Percentiles rank a stretch among this genome's conserved stretches.
phyloP scores from a whole-genome alignment of 2,329 filamentous ascomycete genomes.

The Paracoccidioides lutzii region DNA sequence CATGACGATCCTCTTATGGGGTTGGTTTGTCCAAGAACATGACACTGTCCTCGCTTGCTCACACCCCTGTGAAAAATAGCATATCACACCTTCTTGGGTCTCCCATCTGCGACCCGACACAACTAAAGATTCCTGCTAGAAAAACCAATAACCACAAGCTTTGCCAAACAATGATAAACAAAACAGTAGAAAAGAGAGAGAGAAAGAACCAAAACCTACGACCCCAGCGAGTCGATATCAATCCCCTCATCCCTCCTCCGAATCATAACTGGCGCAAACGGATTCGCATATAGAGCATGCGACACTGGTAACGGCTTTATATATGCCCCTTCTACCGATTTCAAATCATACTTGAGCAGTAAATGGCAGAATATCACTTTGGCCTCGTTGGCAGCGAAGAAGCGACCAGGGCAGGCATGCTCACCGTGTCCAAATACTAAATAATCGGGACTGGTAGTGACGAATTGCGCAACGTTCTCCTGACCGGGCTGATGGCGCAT shows the following conservation, averaged over 20 bases:
- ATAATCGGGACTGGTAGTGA: slow-evolving; percentile 19
- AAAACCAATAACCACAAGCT: no score
- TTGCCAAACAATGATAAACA: background rate
- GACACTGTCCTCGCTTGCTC: no score
- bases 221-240: background rate
- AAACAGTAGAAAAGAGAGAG: background rate
- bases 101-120: no score
- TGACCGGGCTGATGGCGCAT: slow-evolving; percentile 19
- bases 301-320: slow-evolving; percentile 36
- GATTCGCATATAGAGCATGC: slow-evolving; percentile 28
- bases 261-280: slow-evolving; percentile 1
- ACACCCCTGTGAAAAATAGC: no score
- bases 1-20: no score
- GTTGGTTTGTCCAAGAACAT: no score
- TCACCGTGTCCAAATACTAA: slow-evolving; percentile 27
- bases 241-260: slow-evolving; percentile 1
- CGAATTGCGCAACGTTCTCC: slow-evolving; percentile 19
- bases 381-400: slow-evolving; percentile 44
- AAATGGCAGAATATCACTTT: slow-evolving; percentile 43
- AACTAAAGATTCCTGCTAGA: no score
- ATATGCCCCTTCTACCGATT: slow-evolving; percentile 24
- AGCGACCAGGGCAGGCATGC: slow-evolving; percentile 38
- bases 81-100: no score
- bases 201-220: background rate
- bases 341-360: slow-evolving; percentile 42